phyloP scores from a whole-genome alignment of 1,284 basidiomycete genomes.

The Moesziomyces antarcticus region DNA sequence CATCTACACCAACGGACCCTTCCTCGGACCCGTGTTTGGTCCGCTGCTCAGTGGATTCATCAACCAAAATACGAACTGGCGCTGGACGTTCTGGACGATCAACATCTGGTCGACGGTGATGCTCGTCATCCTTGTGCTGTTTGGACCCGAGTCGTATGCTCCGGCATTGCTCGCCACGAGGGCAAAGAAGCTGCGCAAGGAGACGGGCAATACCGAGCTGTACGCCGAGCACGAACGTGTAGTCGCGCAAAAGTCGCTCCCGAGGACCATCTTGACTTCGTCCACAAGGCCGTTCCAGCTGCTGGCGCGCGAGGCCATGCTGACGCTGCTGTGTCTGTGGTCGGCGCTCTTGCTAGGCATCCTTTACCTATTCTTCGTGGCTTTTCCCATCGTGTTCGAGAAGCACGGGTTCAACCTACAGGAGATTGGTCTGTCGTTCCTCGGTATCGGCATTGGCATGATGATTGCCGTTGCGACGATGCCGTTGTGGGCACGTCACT shows the following conservation, averaged over 20 bases:
- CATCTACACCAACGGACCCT: constrained; percentile 66
- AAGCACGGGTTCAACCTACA: constrained; percentile 51
- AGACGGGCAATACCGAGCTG: constrained; percentile 60
- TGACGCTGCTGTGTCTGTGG: constrained; percentile 40
- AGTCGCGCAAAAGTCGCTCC: constrained; percentile 26
- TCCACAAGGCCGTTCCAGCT: constrained; percentile 31
- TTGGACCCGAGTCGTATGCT: constrained; percentile 66
- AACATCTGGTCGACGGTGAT: constrained; percentile 59
- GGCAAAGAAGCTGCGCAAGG: constrained; percentile 61
- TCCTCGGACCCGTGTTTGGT: constrained; percentile 57
- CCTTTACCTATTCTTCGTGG: constrained; percentile 56
- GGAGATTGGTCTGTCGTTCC: constrained; percentile 45
- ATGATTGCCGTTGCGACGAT: constrained; percentile 43
- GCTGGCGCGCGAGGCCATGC: constrained; percentile 30
- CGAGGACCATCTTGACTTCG: constrained; percentile 22
- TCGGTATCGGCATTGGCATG: constrained; percentile 53
- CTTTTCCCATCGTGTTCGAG: constrained; percentile 50
- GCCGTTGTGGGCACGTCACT: constrained; percentile 69
- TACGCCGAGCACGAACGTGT: constrained; percentile 29
- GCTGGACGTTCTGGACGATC: constrained; percentile 65
- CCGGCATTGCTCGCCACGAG: constrained; percentile 59
- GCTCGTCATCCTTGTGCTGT: constrained; percentile 59
- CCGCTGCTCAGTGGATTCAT: constrained; percentile 60
- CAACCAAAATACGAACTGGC: constrained; percentile 62
- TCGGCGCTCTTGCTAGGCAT: constrained; percentile 40